phyloP scores from a whole-genome alignment of 768 basidiomycete species.

The Rhodotorula taiwanensis region DNA sequence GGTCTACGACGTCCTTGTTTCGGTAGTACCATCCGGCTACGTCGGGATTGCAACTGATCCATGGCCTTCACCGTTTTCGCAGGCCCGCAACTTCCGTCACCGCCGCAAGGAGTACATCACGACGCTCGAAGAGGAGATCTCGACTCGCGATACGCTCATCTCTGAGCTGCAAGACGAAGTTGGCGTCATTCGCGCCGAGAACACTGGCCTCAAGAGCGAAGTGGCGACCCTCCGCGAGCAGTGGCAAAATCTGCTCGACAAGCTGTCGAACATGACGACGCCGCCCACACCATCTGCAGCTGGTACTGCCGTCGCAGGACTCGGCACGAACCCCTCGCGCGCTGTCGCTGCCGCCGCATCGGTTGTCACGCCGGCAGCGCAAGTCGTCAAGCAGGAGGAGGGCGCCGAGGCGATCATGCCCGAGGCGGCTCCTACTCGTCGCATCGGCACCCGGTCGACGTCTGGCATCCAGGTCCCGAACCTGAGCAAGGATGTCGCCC shows the following conservation, averaged over 20 bases:
- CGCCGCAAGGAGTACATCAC: constrained; percentile 67
- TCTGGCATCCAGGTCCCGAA: constrained; percentile 39
- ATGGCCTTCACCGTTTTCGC: neutral
- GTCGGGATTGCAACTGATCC: no score
- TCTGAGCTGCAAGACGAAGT: constrained; percentile 37
- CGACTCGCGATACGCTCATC: constrained; percentile 82
- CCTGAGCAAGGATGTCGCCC: constrained; percentile 45
- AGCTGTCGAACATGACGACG: constrained; percentile 24
- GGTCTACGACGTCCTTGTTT: no score
- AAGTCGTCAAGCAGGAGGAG: constrained; percentile 23
- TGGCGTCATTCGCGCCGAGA: constrained; percentile 24
- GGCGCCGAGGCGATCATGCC: constrained; percentile 9
- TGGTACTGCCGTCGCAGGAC: constrained; percentile 1
- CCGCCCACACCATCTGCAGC: neutral
- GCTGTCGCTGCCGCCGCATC: constrained; percentile 9
- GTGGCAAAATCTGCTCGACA: constrained; percentile 40
- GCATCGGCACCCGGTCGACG: constrained; percentile 36
- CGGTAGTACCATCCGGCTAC: no score
- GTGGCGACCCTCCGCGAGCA: constrained; percentile 46
- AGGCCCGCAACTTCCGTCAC: constrained; percentile 43
- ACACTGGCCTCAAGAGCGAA: constrained; percentile 42
- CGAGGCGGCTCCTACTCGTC: constrained; percentile 14
- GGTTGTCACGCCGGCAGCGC: neutral
- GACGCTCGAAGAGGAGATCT: constrained; percentile 86
- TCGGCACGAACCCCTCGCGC: constrained; percentile 34